Evolutionary conservation across 345 rosid species (phyloP).

Genomic region (Arabidopsis suecica): DNA sequence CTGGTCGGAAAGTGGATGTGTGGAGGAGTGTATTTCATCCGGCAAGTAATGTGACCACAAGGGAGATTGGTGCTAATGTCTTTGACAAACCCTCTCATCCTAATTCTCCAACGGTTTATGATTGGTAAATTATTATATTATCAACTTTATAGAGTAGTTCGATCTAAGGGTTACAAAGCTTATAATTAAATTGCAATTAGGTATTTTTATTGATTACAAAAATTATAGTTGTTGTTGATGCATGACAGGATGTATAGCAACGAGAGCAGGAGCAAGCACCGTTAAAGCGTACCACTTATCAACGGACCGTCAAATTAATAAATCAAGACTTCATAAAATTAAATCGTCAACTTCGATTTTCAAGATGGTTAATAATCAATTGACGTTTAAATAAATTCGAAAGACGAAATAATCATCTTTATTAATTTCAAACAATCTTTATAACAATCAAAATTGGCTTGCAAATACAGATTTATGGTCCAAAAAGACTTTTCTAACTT

Average conservation of each 20-base stretch:
- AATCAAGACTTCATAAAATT: conserved; percentile 7
- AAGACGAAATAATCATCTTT: too few relatives aligned
- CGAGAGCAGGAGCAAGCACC: conserved; percentile 82
- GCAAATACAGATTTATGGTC: background rate
- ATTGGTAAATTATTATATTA: conserved; percentile 59
- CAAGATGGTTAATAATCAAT: conserved; percentile 27
- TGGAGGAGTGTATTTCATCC: conserved; percentile 99
- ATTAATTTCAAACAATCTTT: too few relatives aligned
- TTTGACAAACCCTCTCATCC: conserved; percentile 83
- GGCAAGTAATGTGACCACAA: conserved; percentile 89
- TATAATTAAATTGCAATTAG: too few relatives aligned
- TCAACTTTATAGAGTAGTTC: background rate
- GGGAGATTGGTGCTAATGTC: conserved; percentile 62
- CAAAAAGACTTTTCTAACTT: background rate
- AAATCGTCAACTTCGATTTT: background rate
- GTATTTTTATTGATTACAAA: background rate
- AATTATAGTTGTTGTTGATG: conserved; percentile 6
- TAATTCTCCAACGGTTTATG: conserved; percentile 93
- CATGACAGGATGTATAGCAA: conserved; percentile 81
- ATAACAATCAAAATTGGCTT: too few relatives aligned
- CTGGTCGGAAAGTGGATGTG: conserved; percentile 68
- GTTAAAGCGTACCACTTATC: background rate
- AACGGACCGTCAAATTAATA: conserved; percentile 13
- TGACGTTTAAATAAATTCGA: background rate
- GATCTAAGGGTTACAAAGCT: background rate